phyloP scores from a whole-genome alignment of 176 grass and related monocot genomes.

The Dactylis glomerata region DNA sequence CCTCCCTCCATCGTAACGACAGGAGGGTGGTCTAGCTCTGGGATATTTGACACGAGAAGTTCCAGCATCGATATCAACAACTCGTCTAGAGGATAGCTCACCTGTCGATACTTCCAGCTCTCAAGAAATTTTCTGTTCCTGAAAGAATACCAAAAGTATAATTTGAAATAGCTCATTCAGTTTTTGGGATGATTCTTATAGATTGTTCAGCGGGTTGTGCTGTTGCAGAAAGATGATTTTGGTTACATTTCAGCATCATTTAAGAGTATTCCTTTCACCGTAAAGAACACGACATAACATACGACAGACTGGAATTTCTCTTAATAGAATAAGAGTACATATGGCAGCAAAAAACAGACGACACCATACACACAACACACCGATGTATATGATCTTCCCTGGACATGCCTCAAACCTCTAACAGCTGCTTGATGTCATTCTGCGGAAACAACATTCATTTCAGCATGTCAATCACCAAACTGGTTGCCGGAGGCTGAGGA shows the following conservation, averaged over 20 bases:
- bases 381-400: not conserved
- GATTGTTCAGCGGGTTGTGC: conserved; percentile 18
- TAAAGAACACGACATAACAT: not conserved
- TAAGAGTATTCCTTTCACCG: not conserved
- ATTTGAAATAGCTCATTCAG: conserved; percentile 41
- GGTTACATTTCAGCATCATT: not conserved
- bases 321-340: not conserved
- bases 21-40: conserved; percentile 57
- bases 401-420: conserved; percentile 32
- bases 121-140: conserved; percentile 15
- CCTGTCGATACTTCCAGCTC: conserved; percentile 34
- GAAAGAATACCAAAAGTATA: conserved; percentile 22
- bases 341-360: not conserved
- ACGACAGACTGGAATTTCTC: not conserved
- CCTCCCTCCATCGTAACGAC: conserved; percentile 20
- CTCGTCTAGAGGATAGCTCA: conserved; percentile 75
- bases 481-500: not conserved
- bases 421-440: conserved; percentile 53
- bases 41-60: conserved; percentile 56
- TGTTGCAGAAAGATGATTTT: not conserved
- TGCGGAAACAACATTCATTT: conserved; percentile 29
- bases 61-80: conserved; percentile 87
- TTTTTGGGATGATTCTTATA: conserved; percentile 45
- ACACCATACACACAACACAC: not conserved
- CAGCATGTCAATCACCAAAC: not conserved